These are phyloP conservation scores for Waltiozyma sp. DNA, from an alignment of 1,139 yeast species.

Conservation along the genomic window DNA sequence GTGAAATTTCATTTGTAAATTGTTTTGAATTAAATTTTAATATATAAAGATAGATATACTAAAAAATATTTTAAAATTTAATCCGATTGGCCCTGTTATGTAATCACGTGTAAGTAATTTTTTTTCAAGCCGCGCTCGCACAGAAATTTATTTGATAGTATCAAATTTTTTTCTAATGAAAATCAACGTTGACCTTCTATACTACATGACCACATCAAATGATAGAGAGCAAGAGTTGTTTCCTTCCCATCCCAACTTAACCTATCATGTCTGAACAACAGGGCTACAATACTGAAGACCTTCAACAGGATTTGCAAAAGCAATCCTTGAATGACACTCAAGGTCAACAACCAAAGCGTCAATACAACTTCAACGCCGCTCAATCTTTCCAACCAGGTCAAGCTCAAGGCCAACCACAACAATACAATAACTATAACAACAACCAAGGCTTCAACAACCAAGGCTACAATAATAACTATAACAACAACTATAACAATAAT, in stretches of 20 bases:
- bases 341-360: conserved; percentile 9
- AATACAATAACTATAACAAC: conserved; percentile 1
- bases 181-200: not conserved
- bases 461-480: conserved; percentile 10
- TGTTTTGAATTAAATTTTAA: too few relatives aligned
- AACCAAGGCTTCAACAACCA: conserved; percentile 2
- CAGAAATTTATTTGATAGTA: not conserved
- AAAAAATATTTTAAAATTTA: too few relatives aligned
- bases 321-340: conserved; percentile 22
- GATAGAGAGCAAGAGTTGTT: too few relatives aligned
- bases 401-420: conserved; percentile 7
- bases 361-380: conserved; percentile 15
- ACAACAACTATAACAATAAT: conserved; percentile 20
- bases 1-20: too few relatives aligned
- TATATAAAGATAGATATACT: too few relatives aligned
- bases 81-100: conserved; percentile 2
- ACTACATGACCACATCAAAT: too few relatives aligned
- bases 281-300: conserved; percentile 35
- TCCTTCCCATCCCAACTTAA: too few relatives aligned
- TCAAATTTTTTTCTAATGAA: not conserved
- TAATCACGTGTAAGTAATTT: too few relatives aligned
- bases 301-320: conserved; percentile 45
- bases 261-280: conserved; percentile 3
- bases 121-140: too few relatives aligned
- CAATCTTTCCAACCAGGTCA: conserved; percentile 15